These are phyloP conservation scores for Eremochloa ophiuroides DNA, from an alignment of 176 grass and related monocot species.

Conservation along the genomic window DNA sequence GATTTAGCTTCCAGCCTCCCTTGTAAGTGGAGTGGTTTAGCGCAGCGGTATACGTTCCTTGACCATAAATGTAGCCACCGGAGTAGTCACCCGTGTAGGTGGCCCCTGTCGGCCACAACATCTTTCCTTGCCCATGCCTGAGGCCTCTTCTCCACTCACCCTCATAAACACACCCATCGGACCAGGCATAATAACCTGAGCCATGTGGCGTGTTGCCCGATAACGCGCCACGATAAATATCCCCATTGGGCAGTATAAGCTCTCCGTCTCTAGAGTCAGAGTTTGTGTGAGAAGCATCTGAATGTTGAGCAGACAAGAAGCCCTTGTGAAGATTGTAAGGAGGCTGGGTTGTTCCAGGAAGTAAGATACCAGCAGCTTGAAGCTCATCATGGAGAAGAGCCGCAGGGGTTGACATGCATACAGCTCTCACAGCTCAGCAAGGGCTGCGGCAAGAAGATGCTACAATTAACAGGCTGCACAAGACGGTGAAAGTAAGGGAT, in stretches of 20 bases:
- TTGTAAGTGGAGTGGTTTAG: slow-evolving; percentile 51
- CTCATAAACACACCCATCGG: slow-evolving; percentile 66
- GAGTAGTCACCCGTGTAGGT: slow-evolving; percentile 77
- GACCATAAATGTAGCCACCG: slow-evolving; percentile 77
- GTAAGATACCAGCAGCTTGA: background rate
- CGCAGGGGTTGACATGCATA: slow-evolving; percentile 75
- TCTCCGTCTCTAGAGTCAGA: slow-evolving; percentile 46
- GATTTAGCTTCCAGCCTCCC: slow-evolving; percentile 82
- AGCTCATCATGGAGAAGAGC: slow-evolving; percentile 42
- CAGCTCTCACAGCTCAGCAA: background rate
- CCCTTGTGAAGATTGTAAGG: background rate
- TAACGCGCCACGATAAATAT: slow-evolving; percentile 60
- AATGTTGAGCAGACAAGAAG: slow-evolving; percentile 27
- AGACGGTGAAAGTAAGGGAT: background rate
- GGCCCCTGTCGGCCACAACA: slow-evolving; percentile 57
- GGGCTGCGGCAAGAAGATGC: background rate
- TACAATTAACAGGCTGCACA: background rate
- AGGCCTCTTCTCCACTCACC: slow-evolving; percentile 83
- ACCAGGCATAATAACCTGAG: slow-evolving; percentile 66
- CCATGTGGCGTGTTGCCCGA: slow-evolving; percentile 63
- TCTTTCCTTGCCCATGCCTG: slow-evolving; percentile 79
- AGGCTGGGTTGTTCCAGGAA: background rate
- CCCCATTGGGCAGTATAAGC: slow-evolving; percentile 53
- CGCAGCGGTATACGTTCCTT: slow-evolving; percentile 50
- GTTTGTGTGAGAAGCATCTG: slow-evolving; percentile 24